Conservation (phyloP, 2,329 filamentous ascomycete species). For the Epichloe sp. region DNA sequence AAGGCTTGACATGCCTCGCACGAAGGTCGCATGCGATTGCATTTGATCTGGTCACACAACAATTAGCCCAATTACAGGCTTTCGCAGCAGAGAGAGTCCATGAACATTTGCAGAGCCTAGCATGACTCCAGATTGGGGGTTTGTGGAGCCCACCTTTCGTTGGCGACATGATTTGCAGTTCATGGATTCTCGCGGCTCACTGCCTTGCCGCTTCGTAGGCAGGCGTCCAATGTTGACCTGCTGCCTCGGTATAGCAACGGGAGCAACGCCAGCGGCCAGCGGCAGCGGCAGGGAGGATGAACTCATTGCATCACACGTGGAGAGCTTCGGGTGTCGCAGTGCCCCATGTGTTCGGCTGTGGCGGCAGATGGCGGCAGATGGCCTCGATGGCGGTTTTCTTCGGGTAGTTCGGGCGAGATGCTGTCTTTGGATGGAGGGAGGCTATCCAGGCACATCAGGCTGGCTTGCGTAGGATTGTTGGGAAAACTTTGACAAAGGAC, state of each 20-base stretch:
- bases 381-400: neutral
- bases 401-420: neutral
- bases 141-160: constrained; percentile 53
- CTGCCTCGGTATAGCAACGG: constrained; percentile 52
- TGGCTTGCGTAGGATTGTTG: no score
- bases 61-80: neutral
- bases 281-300: neutral
- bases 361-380: neutral
- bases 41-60: constrained; percentile 60
- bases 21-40: constrained; percentile 69
- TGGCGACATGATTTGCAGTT: constrained; percentile 93
- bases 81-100: neutral
- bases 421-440: neutral
- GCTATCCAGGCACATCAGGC: no score
- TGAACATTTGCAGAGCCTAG: neutral
- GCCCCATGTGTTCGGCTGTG: neutral
- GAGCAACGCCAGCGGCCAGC: constrained; percentile 12
- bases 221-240: constrained; percentile 73
- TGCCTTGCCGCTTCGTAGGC: constrained; percentile 55
- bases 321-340: neutral
- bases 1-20: constrained; percentile 87
- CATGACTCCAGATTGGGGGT: neutral
- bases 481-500: no score
- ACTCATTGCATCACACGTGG: constrained; percentile 18
- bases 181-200: constrained; percentile 78